Evolutionary conservation across 495 filamentous ascomycete genomes (phyloP), one percentile per base, ranked within the genome.

Genomic region (Neurospora intermedia): DNA sequence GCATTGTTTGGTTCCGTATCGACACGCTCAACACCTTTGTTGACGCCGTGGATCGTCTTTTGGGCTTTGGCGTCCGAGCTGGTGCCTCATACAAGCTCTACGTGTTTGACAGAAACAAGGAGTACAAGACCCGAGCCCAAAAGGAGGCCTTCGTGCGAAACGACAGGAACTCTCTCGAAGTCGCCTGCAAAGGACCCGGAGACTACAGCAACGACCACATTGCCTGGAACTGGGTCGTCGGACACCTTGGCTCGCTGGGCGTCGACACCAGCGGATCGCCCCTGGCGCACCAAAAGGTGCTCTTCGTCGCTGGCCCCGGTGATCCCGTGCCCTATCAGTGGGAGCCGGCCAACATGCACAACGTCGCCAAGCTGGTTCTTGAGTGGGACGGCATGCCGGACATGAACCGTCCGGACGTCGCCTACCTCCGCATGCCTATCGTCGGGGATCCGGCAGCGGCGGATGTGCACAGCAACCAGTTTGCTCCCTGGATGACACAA

Each of bases 1-100:
- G 80, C 40, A 45, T 75, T 10, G 77, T 81, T 1, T 76, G 75
- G 76, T 81, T 78, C 40, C 72, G 48, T 9, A 9, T 73, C 40
- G 66, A 69, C 66, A 39, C 35, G 4, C 41, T 78, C 43, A 45
- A 78, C 70, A 77, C 72, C 27, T 81, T 78, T 62, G 74, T 81
- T 73, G 79, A 81, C 69, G 79, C 79, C 2, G 76, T 81, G 20
- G 77, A 78, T 54, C 75, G 79, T 13, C 76, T 81, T 13, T 69
- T 81, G 18, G 31, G 75, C 43, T 75, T 79, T 10, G 77, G 78
- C 41, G 74, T 70, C 62, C 71, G 76, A 3, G 75, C 75, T 6
- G 78, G 78, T 8, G 70, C 78, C 10, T 62, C 66, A 0, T 79
- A 80, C 74, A 75, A 59, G 5, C 70, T 81, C 43, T 76, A 73